Percentiles rank a stretch among this genome's conserved stretches.
Evolutionary conservation across 2,329 filamentous ascomycete genomes (phyloP).

Genomic region (Cadophora sp.): DNA sequence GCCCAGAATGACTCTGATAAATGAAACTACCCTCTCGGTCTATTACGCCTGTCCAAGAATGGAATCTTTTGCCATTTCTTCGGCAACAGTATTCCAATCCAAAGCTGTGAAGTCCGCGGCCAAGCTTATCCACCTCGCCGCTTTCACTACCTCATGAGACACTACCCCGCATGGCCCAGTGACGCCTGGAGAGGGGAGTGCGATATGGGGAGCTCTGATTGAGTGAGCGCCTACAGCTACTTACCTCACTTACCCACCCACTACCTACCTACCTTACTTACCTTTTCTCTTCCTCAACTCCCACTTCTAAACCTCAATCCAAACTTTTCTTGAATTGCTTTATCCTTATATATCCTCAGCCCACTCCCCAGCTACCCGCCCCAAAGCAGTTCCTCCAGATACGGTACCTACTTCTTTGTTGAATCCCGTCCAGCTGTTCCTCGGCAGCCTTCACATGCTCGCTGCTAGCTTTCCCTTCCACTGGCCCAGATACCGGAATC

Average conservation of each 20-base stretch:
- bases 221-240: background rate
- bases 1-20: background rate
- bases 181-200: background rate
- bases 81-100: no score
- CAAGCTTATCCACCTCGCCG: background rate
- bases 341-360: background rate
- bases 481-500: constrained; percentile 15
- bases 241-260: no score
- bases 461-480: background rate
- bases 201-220: background rate
- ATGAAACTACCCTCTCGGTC: background rate
- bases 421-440: background rate
- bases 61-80: background rate
- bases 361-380: background rate
- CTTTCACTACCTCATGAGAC: background rate
- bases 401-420: constrained; percentile 8
- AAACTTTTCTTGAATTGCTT: background rate
- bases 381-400: background rate
- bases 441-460: constrained; percentile 10
- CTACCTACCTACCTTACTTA: background rate
- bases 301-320: background rate
- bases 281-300: background rate
- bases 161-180: constrained; percentile 6
- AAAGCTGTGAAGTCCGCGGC: no score
- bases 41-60: background rate